phyloP scores from a whole-genome alignment of 441 rosid species.

The Pelargonium fulgidum region DNA sequence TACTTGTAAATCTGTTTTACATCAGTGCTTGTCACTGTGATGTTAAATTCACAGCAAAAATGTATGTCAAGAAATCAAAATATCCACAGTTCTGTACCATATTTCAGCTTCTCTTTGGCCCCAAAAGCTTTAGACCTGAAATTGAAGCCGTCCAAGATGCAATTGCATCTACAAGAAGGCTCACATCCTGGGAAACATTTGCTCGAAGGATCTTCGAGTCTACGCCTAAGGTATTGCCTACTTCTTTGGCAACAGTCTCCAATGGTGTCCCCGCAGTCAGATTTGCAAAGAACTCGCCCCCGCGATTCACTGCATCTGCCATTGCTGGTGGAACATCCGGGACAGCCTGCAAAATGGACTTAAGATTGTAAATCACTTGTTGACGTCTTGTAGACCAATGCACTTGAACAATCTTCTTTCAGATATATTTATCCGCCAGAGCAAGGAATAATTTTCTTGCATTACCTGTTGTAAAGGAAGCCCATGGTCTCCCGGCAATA shows the following conservation, averaged over 20 bases:
- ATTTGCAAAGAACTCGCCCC: conserved; percentile 70
- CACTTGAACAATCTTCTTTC: no score
- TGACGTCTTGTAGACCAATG: no score
- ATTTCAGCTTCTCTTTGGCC: conserved; percentile 18
- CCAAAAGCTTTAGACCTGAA: conserved; percentile 48
- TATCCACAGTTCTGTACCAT: conserved; percentile 5
- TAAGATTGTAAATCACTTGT: neutral
- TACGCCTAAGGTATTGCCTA: conserved; percentile 59
- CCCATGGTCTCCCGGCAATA: conserved; percentile 84
- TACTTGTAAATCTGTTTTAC: no score
- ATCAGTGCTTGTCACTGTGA: no score
- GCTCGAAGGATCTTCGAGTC: conserved; percentile 60
- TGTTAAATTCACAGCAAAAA: neutral
- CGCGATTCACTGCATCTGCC: conserved; percentile 85
- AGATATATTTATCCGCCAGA: no score
- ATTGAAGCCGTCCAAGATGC: conserved; percentile 75
- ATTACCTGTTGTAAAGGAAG: conserved; percentile 92
- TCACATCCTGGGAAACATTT: conserved; percentile 53
- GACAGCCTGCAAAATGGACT: conserved; percentile 44
- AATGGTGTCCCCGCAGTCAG: conserved; percentile 82
- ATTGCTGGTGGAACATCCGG: conserved; percentile 97
- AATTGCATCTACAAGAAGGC: conserved; percentile 55
- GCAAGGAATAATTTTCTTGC: no score
- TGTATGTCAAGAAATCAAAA: neutral
- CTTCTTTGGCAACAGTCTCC: conserved; percentile 89